Evolutionary conservation across 805 yeast genomes (phyloP).

Genomic region (Kodamaea restingae): DNA sequence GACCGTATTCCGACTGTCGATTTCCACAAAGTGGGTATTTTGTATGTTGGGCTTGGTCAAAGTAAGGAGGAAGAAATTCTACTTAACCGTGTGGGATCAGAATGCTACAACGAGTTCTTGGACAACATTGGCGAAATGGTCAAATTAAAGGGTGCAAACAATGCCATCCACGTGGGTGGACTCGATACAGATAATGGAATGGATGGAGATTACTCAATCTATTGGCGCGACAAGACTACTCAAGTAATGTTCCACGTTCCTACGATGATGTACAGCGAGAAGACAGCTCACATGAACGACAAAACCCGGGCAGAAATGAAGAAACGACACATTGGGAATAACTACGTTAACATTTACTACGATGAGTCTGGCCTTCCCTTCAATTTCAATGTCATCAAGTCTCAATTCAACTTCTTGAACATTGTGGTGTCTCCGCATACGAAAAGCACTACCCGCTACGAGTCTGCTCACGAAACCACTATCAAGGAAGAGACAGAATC

Average conservation of each 20-base stretch:
- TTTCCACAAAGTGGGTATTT: constrained; percentile 72
- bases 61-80: constrained; percentile 59
- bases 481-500: too few species aligned
- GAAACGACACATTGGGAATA: constrained; percentile 84
- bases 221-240: constrained; percentile 66
- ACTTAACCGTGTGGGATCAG: constrained; percentile 61
- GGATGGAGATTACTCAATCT: constrained; percentile 74
- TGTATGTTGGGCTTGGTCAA: constrained; percentile 72
- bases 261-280: constrained; percentile 69
- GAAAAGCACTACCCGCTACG: constrained; percentile 3
- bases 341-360: constrained; percentile 75
- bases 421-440: constrained; percentile 70
- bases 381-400: constrained; percentile 63
- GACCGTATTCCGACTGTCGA: constrained; percentile 77
- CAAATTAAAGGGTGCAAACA: constrained; percentile 47
- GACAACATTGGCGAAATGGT: constrained; percentile 56
- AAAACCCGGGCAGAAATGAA: constrained; percentile 43
- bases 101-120: constrained; percentile 56
- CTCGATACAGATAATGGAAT: constrained; percentile 62
- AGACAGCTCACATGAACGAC: constrained; percentile 27
- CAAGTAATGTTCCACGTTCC: constrained; percentile 78
- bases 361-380: constrained; percentile 67
- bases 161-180: constrained; percentile 67
- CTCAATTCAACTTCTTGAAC: constrained; percentile 81
- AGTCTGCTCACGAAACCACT: neutral